A percentile compares a stretch with the other conserved stretches of the same genome.
Evolutionary conservation across 441 rosid species (phyloP).

Genomic region (Mallotus repandus): DNA sequence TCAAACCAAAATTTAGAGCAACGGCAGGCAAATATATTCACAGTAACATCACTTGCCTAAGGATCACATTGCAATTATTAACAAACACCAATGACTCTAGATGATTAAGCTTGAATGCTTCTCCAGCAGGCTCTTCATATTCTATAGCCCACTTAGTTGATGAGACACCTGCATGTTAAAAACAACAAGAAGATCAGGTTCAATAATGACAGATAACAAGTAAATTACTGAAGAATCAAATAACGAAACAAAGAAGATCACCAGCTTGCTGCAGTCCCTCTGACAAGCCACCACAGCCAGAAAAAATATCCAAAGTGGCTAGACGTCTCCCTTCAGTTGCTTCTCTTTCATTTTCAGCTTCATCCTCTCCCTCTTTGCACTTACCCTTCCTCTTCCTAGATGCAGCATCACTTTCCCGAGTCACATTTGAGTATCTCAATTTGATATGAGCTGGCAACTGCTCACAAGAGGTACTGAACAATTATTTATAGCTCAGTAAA

Average conservation of each 20-base stretch:
- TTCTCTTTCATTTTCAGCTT: slow-evolving; percentile 37
- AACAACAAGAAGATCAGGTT: slow-evolving; percentile 15
- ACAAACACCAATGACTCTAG: slow-evolving; percentile 66
- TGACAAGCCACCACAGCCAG: slow-evolving; percentile 96
- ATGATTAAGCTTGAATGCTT: slow-evolving; percentile 83
- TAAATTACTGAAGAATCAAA: background rate
- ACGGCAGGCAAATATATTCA: background rate
- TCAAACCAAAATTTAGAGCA: background rate
- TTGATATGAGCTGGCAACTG: slow-evolving; percentile 68
- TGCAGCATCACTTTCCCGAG: slow-evolving; percentile 43
- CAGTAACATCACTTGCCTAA: slow-evolving; percentile 44
- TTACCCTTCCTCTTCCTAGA: slow-evolving; percentile 83
- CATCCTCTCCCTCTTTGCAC: slow-evolving; percentile 56
- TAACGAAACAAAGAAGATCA: slow-evolving; percentile 22
- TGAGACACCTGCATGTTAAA: slow-evolving; percentile 53
- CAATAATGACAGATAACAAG: slow-evolving; percentile 13
- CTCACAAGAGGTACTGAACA: slow-evolving; percentile 19
- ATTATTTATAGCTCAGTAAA: slow-evolving; percentile 18
- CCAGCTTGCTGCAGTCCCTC: slow-evolving; percentile 75
- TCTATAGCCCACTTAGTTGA: slow-evolving; percentile 90
- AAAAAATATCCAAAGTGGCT: slow-evolving; percentile 84
- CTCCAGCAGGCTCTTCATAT: slow-evolving; percentile 92
- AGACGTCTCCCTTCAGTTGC: slow-evolving; percentile 36
- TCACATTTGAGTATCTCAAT: slow-evolving; percentile 47
- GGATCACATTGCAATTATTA: slow-evolving; percentile 84